Conservation (phyloP, 2,329 filamentous ascomycete species). For the Penicillium sp. region DNA sequence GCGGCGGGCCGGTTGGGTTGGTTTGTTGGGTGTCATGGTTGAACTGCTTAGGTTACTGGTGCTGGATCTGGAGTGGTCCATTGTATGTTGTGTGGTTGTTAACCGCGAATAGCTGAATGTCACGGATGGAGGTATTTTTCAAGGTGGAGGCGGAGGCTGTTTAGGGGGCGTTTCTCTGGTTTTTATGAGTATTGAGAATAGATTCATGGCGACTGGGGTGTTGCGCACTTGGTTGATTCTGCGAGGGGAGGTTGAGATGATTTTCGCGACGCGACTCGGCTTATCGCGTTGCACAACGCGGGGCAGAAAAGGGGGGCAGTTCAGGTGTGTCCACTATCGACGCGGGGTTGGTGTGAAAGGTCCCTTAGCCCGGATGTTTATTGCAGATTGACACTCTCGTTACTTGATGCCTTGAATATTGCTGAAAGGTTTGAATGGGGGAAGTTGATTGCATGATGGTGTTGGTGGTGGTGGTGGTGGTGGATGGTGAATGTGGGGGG, state of each 20-base stretch:
- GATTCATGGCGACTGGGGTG: neutral
- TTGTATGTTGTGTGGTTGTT: neutral
- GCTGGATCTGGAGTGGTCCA: neutral
- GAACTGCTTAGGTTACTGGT: neutral
- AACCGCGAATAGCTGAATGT: too few species aligned
- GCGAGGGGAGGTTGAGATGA: neutral
- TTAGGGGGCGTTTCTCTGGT: neutral
- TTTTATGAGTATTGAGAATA: neutral
- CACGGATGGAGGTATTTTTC: too few species aligned
- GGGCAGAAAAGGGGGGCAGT: neutral
- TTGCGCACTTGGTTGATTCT: neutral
- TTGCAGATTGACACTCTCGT: too few species aligned
- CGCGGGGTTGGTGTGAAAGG: neutral
- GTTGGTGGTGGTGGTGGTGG: neutral
- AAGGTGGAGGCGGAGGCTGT: neutral
- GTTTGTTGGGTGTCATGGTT: neutral
- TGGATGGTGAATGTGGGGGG: neutral
- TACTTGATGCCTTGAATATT: too few species aligned
- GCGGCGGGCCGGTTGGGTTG: slow-evolving; percentile 10
- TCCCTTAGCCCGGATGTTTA: too few species aligned
- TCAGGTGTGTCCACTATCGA: too few species aligned
- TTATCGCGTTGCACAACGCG: neutral
- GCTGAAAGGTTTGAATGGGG: too few species aligned
- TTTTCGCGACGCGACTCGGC: slow-evolving; percentile 1
- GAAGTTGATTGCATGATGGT: neutral